A percentile compares a stretch with the other conserved stretches of the same genome.
Conservation (phyloP, 306 rosid species). For the Pyrus communis region DNA sequence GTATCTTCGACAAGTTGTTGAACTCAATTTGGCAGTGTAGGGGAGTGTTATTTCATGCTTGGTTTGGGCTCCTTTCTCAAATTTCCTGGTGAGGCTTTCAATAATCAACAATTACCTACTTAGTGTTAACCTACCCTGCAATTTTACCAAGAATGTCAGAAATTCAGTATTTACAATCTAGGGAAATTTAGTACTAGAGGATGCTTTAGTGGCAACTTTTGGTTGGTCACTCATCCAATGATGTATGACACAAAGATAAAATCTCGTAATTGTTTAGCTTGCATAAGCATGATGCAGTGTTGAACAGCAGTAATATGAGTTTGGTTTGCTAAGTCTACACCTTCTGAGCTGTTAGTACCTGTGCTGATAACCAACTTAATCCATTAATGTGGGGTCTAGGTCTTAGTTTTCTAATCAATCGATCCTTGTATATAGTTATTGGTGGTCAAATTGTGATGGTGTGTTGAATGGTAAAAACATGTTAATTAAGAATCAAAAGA, state of each 20-base stretch:
- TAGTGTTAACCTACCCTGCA: constrained; percentile 31
- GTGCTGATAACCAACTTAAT: background rate
- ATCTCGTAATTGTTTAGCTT: constrained; percentile 1
- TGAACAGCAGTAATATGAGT: constrained; percentile 22
- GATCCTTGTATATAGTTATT: background rate
- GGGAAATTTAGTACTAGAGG: background rate
- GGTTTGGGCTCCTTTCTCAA: background rate
- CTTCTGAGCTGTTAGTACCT: constrained; percentile 15
- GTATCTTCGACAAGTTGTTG: constrained; percentile 15
- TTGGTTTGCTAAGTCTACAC: constrained; percentile 14
- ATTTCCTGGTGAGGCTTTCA: constrained; percentile 25
- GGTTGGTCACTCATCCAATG: background rate
- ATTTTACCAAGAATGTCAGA: constrained; percentile 26
- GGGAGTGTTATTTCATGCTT: constrained; percentile 20
- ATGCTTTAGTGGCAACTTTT: background rate
- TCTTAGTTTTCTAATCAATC: background rate
- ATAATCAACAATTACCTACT: constrained; percentile 28
- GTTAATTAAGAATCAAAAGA: background rate
- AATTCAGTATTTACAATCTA: constrained; percentile 33
- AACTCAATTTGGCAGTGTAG: constrained; percentile 15
- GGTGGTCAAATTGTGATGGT: background rate
- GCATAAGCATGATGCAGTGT: constrained; percentile 23
- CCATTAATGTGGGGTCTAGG: background rate
- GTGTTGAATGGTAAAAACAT: background rate
- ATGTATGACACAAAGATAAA: background rate